A percentile compares a stretch with the other conserved stretches of the same genome.
phyloP scores from a whole-genome alignment of 1,284 basidiomycete genomes.

The Albatrellus sp. region DNA sequence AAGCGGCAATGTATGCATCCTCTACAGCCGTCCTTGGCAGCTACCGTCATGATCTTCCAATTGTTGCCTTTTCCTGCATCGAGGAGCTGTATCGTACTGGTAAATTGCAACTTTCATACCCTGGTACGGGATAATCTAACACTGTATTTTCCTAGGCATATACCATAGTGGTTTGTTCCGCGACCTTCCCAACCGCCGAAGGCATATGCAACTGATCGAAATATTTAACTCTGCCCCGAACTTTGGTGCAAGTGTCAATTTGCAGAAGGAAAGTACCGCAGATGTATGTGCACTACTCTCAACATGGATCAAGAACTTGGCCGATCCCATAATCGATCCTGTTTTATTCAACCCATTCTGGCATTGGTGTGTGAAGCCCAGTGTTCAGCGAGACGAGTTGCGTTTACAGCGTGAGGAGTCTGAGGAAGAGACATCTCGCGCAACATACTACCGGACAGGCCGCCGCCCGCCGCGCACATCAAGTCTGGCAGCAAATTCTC shows the following conservation, averaged over 20 bases:
- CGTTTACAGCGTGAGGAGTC: conserved; percentile 14
- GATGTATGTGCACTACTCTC: conserved; percentile 51
- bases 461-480: conserved; percentile 9
- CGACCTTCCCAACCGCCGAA: conserved; percentile 20
- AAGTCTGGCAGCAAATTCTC: conserved; percentile 4
- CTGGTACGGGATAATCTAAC: not conserved
- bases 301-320: conserved; percentile 44
- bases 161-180: conserved; percentile 39
- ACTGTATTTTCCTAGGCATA: conserved; percentile 18
- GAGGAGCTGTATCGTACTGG: conserved; percentile 51
- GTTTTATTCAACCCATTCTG: conserved; percentile 34
- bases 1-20: conserved; percentile 22
- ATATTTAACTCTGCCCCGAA: conserved; percentile 21
- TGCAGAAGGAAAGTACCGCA: conserved; percentile 39
- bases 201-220: conserved; percentile 23
- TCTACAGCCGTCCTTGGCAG: conserved; percentile 33
- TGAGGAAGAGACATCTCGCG: conserved; percentile 11
- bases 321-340: conserved; percentile 34
- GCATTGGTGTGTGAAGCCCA: conserved; percentile 36
- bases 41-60: conserved; percentile 39
- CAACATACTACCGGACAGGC: conserved; percentile 5
- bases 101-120: conserved; percentile 14
- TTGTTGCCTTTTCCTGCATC: conserved; percentile 40
- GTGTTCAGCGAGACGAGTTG: conserved; percentile 21
- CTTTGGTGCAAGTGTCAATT: conserved; percentile 13